Evolutionary conservation across 2,329 filamentous ascomycete species (phyloP).

Genomic region (Aspergillus pseudonomiae): DNA sequence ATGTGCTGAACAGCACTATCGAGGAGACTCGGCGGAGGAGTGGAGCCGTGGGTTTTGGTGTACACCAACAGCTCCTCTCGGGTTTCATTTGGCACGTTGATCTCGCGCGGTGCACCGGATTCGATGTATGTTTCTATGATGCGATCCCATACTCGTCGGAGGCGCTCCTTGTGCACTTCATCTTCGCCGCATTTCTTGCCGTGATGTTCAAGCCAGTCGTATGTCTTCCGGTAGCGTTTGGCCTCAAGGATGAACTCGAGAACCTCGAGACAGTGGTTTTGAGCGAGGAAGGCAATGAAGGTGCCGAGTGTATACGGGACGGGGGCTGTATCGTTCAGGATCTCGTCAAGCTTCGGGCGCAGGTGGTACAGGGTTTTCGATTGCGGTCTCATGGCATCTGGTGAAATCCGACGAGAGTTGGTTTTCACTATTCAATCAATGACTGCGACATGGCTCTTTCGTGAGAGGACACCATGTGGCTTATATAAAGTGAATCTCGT

Average conservation of each 20-base stretch:
- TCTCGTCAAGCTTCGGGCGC: constrained; percentile 75
- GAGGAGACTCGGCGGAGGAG: background rate
- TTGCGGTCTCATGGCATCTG: constrained; percentile 2
- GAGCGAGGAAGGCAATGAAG: constrained; percentile 89
- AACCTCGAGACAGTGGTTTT: constrained; percentile 91
- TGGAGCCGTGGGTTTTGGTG: background rate
- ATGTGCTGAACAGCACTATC: constrained; percentile 1
- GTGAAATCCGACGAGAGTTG: background rate
- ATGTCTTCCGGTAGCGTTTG: constrained; percentile 72
- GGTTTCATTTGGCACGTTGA: background rate
- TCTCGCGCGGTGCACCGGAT: background rate
- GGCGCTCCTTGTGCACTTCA: background rate
- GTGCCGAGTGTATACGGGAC: constrained; percentile 84
- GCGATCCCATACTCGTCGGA: background rate
- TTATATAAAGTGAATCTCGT: background rate
- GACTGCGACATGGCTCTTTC: background rate
- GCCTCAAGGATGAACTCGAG: constrained; percentile 92
- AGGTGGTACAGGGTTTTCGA: constrained; percentile 26
- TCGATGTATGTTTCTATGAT: background rate
- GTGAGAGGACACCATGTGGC: too few species aligned
- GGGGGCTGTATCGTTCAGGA: constrained; percentile 77
- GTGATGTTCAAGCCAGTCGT: constrained; percentile 36
- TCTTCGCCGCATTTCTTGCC: background rate
- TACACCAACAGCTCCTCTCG: background rate
- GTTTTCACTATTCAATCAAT: background rate